phyloP scores from a whole-genome alignment of 1,284 basidiomycete genomes.

The Ganoderma meredithae region DNA sequence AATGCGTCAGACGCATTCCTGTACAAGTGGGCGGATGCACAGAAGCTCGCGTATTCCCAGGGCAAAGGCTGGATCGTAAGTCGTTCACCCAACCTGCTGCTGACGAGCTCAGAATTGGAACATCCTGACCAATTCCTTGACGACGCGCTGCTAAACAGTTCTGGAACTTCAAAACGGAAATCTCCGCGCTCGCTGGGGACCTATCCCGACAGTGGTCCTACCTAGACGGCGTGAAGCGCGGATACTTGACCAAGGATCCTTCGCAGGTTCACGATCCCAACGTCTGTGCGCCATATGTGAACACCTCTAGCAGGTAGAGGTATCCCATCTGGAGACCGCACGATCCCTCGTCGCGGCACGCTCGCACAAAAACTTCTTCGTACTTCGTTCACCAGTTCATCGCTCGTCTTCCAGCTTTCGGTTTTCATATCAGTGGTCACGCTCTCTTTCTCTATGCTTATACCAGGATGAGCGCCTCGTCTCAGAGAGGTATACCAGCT shows the following conservation, averaged over 20 bases:
- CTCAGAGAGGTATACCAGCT: too few species aligned
- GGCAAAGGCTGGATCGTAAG: slow-evolving; percentile 75
- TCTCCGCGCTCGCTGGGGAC: slow-evolving; percentile 55
- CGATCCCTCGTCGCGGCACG: not conserved
- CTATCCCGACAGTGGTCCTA: slow-evolving; percentile 75
- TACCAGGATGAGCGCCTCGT: too few species aligned
- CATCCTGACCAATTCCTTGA: not conserved
- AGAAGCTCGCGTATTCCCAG: slow-evolving; percentile 71
- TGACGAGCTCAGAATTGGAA: not conserved
- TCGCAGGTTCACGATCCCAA: slow-evolving; percentile 59
- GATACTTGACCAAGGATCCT: slow-evolving; percentile 72
- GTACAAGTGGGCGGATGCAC: slow-evolving; percentile 78
- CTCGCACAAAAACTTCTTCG: not conserved
- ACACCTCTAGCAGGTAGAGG: not conserved
- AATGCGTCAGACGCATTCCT: slow-evolving; percentile 68
- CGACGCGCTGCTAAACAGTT: slow-evolving; percentile 50
- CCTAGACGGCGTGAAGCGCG: slow-evolving; percentile 62
- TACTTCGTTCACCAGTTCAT: not conserved
- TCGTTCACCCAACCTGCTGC: slow-evolving; percentile 19
- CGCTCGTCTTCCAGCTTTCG: not conserved
- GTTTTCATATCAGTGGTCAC: too few species aligned
- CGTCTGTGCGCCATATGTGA: slow-evolving; percentile 63
- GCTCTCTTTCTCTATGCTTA: too few species aligned
- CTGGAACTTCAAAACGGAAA: slow-evolving; percentile 82
- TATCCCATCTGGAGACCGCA: not conserved